phyloP scores from a whole-genome alignment of 441 rosid species.

The Capsella rubella region DNA sequence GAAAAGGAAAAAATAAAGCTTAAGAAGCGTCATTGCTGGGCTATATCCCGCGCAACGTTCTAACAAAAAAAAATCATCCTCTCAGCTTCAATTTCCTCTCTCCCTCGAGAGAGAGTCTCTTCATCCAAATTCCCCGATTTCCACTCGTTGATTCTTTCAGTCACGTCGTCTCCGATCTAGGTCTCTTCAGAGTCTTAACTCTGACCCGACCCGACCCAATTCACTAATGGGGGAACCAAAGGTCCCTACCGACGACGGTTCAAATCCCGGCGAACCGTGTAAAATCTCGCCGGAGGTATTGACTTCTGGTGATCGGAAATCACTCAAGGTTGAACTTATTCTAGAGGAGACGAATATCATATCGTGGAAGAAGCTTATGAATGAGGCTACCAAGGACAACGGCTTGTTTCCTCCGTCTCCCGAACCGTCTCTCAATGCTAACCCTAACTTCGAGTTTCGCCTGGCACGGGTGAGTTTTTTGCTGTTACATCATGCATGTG shows the following conservation, averaged over 20 bases:
- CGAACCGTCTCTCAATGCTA: conserved; percentile 54
- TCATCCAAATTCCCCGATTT: conserved; percentile 23
- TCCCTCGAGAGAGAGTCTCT: conserved; percentile 15
- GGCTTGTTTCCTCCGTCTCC: conserved; percentile 45
- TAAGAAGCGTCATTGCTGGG: conserved; percentile 32
- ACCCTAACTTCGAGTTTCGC: conserved; percentile 68
- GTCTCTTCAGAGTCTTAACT: conserved; percentile 47
- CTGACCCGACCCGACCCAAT: conserved; percentile 38
- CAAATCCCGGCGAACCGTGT: conserved; percentile 52
- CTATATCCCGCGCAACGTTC: conserved; percentile 59
- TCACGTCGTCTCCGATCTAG: conserved; percentile 35
- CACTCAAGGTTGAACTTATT: conserved; percentile 81
- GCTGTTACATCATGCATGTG: background rate
- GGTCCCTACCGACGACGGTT: conserved; percentile 42
- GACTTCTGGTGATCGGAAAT: conserved; percentile 74
- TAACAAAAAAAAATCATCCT: conserved; percentile 32
- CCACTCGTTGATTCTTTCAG: conserved; percentile 30
- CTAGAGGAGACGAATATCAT: conserved; percentile 86
- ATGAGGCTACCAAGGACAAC: conserved; percentile 66
- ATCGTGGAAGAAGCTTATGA: conserved; percentile 95
- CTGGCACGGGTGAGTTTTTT: conserved; percentile 59
- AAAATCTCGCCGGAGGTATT: conserved; percentile 56
- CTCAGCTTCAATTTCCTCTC: background rate
- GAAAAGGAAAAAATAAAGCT: background rate
- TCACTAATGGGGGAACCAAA: conserved; percentile 57